Conservation (phyloP, 2,329 filamentous ascomycete species). For the Diaporthe eres region DNA sequence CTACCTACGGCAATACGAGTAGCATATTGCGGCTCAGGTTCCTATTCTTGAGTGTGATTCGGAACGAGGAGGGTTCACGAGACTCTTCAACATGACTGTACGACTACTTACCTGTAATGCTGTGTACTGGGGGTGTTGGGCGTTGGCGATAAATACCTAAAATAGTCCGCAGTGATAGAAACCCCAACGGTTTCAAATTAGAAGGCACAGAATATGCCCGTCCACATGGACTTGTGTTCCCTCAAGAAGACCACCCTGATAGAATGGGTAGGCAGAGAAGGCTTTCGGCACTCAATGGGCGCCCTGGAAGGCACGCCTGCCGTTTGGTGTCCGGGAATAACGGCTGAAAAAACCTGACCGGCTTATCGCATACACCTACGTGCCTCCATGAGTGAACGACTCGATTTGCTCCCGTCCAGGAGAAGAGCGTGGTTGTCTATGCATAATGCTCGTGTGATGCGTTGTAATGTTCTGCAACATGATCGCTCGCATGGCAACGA, state of each 20-base stretch:
- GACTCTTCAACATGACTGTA: conserved; percentile 18
- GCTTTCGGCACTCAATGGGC: background rate
- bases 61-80: background rate
- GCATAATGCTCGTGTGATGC: too few relatives aligned
- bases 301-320: background rate
- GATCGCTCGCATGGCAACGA: background rate
- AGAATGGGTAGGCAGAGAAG: too few relatives aligned
- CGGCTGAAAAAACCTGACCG: background rate
- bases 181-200: conserved; percentile 11
- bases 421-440: too few relatives aligned
- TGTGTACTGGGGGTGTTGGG: conserved; percentile 13
- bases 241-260: background rate
- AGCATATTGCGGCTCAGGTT: background rate
- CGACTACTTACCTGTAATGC: conserved; percentile 29
- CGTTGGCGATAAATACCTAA: conserved; percentile 29
- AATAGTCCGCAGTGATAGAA: conserved; percentile 22
- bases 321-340: background rate
- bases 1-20: conserved; percentile 14
- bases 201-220: conserved; percentile 11
- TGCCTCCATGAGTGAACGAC: too few relatives aligned
- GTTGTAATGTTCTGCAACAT: background rate
- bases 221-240: background rate
- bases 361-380: background rate
- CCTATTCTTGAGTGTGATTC: background rate
- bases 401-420: too few relatives aligned